These are phyloP conservation scores for Yamadazyma sp. DNA, from an alignment of 1,139 yeast genomes.

Conservation along the genomic window DNA sequence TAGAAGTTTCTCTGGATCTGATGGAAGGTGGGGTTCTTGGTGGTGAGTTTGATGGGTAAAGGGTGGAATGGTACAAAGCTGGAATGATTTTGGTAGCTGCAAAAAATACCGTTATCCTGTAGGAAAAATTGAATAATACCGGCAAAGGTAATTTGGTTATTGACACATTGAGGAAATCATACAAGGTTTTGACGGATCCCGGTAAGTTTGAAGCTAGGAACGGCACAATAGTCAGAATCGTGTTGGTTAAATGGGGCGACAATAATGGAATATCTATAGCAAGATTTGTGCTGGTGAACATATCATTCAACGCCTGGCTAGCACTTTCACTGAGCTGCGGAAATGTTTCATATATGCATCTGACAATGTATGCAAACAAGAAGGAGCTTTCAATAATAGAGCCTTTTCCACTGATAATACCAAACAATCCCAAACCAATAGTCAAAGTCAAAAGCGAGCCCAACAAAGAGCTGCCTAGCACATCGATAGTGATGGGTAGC, in stretches of 20 bases:
- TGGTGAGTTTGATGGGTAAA: slow-evolving; percentile 36
- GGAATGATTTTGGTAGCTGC: slow-evolving; percentile 96
- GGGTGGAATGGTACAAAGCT: slow-evolving; percentile 50
- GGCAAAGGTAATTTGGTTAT: slow-evolving; percentile 78
- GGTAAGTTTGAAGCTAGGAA: slow-evolving; percentile 55
- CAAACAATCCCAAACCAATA: slow-evolving; percentile 73
- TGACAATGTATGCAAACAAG: slow-evolving; percentile 85
- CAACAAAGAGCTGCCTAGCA: slow-evolving; percentile 74
- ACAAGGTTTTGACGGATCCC: slow-evolving; percentile 60
- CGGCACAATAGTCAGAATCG: slow-evolving; percentile 44
- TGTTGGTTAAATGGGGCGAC: slow-evolving; percentile 41
- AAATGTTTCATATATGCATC: slow-evolving; percentile 87
- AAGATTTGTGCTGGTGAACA: slow-evolving; percentile 41
- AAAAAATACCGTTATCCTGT: slow-evolving; percentile 82
- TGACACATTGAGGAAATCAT: slow-evolving; percentile 69
- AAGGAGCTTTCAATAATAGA: slow-evolving; percentile 87
- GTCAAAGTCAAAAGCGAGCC: slow-evolving; percentile 84
- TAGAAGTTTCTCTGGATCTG: slow-evolving; percentile 17
- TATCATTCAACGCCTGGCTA: slow-evolving; percentile 34
- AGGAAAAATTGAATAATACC: slow-evolving; percentile 75
- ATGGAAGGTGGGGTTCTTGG: slow-evolving; percentile 27
- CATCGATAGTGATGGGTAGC: slow-evolving; percentile 65
- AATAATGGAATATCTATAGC: slow-evolving; percentile 35
- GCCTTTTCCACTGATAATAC: slow-evolving; percentile 80
- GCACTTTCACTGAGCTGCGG: slow-evolving; percentile 71